Evolutionary conservation across 2,329 filamentous ascomycete genomes (phyloP), one percentile per base, ranked within the genome.

Genomic region (Colletotrichum neosansevieriae): DNA sequence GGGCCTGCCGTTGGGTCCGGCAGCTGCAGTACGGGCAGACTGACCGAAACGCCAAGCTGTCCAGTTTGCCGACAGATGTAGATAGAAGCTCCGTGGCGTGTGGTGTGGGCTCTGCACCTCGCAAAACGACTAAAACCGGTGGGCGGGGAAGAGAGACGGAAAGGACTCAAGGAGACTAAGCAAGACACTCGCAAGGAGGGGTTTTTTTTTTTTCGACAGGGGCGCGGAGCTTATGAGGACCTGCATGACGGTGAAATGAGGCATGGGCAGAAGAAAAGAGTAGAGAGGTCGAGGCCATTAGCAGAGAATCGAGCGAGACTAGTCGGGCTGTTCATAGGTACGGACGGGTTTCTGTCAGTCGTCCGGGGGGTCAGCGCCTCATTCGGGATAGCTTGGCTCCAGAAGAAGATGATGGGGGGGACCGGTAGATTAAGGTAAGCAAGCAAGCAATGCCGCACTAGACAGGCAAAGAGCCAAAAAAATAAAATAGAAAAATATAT

Each of bases 331-430:
- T 58, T 58, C 21, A 58, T 47, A n/a, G n/a, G n/a, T n/a, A 58
- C 56, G 42, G 56, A 19, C 21, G 15, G 29, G 36, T 45, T 19
- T 11, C 19, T 2, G 56, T 47, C 29, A 58, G 56, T 29, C 17
- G 40, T 24, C 42, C 17, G 56, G 29, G 40, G 53, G 10, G 36
- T 36, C 38, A n/a, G 32, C 51, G 56, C 29, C 56, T 58, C 42
- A 29, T 49, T 58, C 17, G 56, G 56, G 56, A 58, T 58, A 49
- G 56, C 32, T 58, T 58, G 56, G 56, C 56, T 34, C 32, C 42
- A 34, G 29, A n/a, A 19, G 38, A 53, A 15, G 36, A 38, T 7
- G 29, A 53, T 7, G 12, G 42, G 56, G 42, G 40, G n/a, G 4
- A n/a, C 36, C 24, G n/a, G 21, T 4, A 15, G 36, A 45, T 40